These are phyloP conservation scores for Claviceps sorghi DNA, from an alignment of 2,329 filamentous ascomycete species.

Conservation along the genomic window DNA sequence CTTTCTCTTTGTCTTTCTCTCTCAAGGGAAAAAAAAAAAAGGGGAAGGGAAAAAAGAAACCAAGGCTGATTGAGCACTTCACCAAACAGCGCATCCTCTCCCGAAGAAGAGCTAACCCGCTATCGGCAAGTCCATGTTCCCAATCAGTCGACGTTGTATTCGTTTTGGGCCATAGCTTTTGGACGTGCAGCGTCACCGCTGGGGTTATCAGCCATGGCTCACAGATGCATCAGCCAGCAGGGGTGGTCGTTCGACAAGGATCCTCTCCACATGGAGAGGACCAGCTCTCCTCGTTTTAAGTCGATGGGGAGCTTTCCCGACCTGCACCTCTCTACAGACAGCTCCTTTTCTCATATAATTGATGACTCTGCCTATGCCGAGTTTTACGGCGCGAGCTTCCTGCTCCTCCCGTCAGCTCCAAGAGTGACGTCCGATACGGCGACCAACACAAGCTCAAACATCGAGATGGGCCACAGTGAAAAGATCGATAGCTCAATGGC, in stretches of 20 bases:
- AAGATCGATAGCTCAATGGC: neutral
- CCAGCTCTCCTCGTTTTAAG: neutral
- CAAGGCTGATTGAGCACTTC: neutral
- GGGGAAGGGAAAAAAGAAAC: neutral
- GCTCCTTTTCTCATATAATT: neutral
- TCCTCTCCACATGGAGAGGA: neutral
- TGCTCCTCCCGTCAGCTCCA: slow-evolving; percentile 6
- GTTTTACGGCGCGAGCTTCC: slow-evolving; percentile 4
- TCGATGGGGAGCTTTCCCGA: slow-evolving; percentile 8
- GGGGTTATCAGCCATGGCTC: neutral
- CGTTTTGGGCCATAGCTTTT: neutral
- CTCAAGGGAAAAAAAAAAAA: too few species aligned
- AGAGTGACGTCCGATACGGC: neutral
- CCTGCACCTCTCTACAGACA: slow-evolving; percentile 4
- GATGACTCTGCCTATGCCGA: neutral
- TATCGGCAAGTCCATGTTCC: neutral
- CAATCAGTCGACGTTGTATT: neutral
- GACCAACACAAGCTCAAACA: neutral
- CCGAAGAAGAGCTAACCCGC: neutral
- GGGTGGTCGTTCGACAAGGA: neutral
- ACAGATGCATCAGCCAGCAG: neutral
- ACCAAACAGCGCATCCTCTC: neutral
- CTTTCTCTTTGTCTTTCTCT: too few species aligned
- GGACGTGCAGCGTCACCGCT: neutral
- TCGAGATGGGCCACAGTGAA: neutral